Evolutionary conservation across 345 rosid genomes (phyloP).

Genomic region (Leavenworthia alabamica): DNA sequence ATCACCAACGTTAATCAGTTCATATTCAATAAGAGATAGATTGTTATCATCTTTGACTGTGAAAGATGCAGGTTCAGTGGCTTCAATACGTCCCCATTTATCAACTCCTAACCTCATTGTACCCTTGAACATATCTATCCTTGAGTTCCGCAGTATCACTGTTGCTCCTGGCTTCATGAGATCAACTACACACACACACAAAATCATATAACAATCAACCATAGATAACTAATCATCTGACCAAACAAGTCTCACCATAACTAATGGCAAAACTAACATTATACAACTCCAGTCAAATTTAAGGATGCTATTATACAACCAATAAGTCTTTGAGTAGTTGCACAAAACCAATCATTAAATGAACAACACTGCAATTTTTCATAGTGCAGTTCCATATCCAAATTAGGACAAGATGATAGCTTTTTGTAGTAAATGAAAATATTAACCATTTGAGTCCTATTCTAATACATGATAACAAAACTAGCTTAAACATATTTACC

Average conservation of each 20-base stretch:
- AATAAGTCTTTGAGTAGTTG: neutral
- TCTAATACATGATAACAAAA: neutral
- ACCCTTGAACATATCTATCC: conserved; percentile 97
- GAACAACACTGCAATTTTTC: neutral
- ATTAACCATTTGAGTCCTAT: neutral
- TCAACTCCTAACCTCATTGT: conserved; percentile 96
- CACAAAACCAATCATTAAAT: neutral
- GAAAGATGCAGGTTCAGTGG: conserved; percentile 59
- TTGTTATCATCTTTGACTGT: conserved; percentile 63
- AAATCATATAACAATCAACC: too few relatives aligned
- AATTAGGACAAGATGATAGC: neutral
- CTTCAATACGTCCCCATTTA: conserved; percentile 92
- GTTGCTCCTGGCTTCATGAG: conserved; percentile 60
- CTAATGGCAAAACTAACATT: neutral
- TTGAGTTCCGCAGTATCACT: conserved; percentile 75
- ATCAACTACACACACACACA: conserved; percentile 41
- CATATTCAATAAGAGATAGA: conserved; percentile 84
- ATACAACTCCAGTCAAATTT: neutral
- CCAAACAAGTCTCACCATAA: neutral
- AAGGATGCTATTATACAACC: neutral
- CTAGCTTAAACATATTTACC: neutral
- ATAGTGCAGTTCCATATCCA: neutral
- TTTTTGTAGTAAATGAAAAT: neutral
- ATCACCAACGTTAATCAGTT: conserved; percentile 67
- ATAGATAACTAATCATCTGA: neutral